Conservation (phyloP, 306 rosid species). For the Vigna unguiculata region DNA sequence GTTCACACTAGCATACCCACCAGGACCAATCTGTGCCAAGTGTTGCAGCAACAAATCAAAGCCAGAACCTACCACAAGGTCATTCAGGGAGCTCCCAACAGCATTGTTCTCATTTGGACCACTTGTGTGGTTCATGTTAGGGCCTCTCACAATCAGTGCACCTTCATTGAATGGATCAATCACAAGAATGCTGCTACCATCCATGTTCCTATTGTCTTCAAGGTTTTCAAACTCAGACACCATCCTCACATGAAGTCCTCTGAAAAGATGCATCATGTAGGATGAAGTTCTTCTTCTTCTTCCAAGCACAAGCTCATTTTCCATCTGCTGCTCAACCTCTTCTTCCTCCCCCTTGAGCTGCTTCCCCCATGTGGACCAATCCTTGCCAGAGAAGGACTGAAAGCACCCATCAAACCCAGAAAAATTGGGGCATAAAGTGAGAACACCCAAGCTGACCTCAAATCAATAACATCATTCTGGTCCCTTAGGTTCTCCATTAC, state of each 20-base stretch:
- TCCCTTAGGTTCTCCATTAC: slow-evolving; percentile 43
- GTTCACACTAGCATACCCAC: slow-evolving; percentile 64
- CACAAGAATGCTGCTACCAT: slow-evolving; percentile 38
- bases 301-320: slow-evolving; percentile 40
- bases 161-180: slow-evolving; percentile 50
- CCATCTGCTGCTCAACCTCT: slow-evolving; percentile 40
- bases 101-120: slow-evolving; percentile 42
- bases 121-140: slow-evolving; percentile 44
- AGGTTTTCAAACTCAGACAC: slow-evolving; percentile 41
- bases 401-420: slow-evolving; percentile 53
- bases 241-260: slow-evolving; percentile 45
- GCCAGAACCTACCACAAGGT: slow-evolving; percentile 71
- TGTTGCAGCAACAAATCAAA: slow-evolving; percentile 71
- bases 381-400: slow-evolving; percentile 45
- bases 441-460: slow-evolving; percentile 53
- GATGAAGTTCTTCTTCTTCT: slow-evolving; percentile 49
- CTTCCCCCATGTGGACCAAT: slow-evolving; percentile 35
- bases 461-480: slow-evolving; percentile 38
- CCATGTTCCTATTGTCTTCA: slow-evolving; percentile 38
- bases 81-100: slow-evolving; percentile 63
- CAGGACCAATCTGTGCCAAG: slow-evolving; percentile 71
- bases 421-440: slow-evolving; percentile 53
- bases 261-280: slow-evolving; percentile 45
- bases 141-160: slow-evolving; percentile 51
- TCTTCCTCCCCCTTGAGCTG: slow-evolving; percentile 33